Evolutionary conservation across 1,139 yeast genomes (phyloP), one percentile per base, ranked within the genome.

Genomic region (Torulaspora globosa): DNA sequence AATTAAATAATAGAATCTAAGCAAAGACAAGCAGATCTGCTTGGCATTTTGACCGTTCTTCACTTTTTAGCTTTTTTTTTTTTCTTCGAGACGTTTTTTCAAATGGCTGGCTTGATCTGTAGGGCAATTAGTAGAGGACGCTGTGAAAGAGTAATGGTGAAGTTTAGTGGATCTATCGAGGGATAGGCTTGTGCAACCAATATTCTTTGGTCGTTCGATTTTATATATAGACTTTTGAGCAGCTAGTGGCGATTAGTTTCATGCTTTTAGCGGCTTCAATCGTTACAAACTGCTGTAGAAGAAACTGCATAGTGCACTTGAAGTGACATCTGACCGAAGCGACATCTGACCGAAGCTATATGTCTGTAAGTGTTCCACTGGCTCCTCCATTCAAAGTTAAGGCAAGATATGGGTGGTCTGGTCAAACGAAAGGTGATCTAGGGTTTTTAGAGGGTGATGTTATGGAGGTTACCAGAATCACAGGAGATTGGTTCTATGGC

Each of bases 401-500:
- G 60, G 86, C 96, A 26, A 75, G 75, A 44, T 87, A 83, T 55
- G 85, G 95, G n/a, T 87, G 95, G 95, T 80, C 95, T 15, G 95
- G 95, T 21, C 92, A 84, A 62, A 80, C 84, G 60, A 85, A 82
- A 41, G 88, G 86, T 36, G 97, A 92, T 62, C 73, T 92, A 42
- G 97, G 97, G 1, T 92, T 92, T 64, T 75, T 90, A 38, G 97
- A 92, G 68, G 95, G 95, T 46, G 97, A 92, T 63, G 70, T 86
- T 40, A 85, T 92, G 57, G 95, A 89, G 53, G 95, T 92, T 5
- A 74, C 79, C 38, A 75, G 82, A 55, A 89, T 92, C 7, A 95
- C 90, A 61, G 96, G 95, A 18, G 82, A 83, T 59, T 88, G 96
- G 95, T 89, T 94, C 85, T 85, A 80, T 59, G 98, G 98, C 1